Base-by-base conservation (phyloP, 2,329 filamentous ascomycete genomes). In the Colletotrichum camelliae region DNA sequence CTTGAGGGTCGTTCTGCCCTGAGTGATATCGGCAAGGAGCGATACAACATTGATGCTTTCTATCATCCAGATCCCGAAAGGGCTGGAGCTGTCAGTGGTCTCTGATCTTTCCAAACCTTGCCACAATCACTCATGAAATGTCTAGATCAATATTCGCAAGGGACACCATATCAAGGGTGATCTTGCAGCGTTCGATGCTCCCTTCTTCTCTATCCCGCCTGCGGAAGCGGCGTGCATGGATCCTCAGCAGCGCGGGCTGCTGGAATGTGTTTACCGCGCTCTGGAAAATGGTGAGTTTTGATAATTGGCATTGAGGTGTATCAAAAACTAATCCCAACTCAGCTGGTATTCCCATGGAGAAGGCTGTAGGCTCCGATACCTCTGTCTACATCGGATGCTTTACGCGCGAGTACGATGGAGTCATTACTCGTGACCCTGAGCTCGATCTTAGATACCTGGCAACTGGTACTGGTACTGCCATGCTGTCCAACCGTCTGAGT, bases 401-500 rank as follows among this genome's bases (percentile, higher is more conserved):
- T 24, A 80, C 79, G 24, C 78, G 80, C 64, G 81, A 82, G 65
- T 82, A 80, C 70, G 74, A 78, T 27, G 71, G 77, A 33, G 80
- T 80, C 75, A 72, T 77, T 37, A 77, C 71, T 39, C 77, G 75
- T 37, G 83, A 84, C 68, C 73, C 80, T 5, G 15, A 60, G 29
- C 57, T 31, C 16, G 18, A 31, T 65, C 84, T 83, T 13, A 81
- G 82, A 79, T 84, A 86, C 77, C 80, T 82, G 33, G 79, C 82
- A 33, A 83, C 81, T 4, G 82, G 83, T 76, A 80, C 71, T 27
- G 79, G 78, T 39, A 77, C 80, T 39, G 75, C 80, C 52, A 80
- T 83, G 18, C 72, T 84, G 4, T 77, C 81, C 4, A 85, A 85
- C 66, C 77, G 84, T 21, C 77, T 86, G 10, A 84, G 81, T 1